These are phyloP conservation scores for Shiraia bambusicola DNA, from an alignment of 2,329 filamentous ascomycete genomes.

Conservation along the genomic window DNA sequence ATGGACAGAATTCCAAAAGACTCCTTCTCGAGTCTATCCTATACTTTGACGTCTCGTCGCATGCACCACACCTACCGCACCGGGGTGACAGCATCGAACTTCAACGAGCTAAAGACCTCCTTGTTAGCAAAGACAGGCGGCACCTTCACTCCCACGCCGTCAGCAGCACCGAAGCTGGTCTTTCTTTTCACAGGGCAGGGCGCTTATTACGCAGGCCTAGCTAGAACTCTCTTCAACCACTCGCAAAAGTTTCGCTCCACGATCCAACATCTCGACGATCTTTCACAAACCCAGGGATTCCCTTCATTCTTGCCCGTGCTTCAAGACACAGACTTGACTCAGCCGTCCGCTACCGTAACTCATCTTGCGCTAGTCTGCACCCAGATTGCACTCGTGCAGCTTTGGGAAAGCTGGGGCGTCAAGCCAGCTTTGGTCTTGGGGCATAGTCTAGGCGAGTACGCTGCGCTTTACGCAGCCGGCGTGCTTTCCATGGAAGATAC, in stretches of 20 bases:
- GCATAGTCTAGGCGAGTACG: conserved; percentile 44
- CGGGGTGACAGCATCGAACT: conserved; percentile 1
- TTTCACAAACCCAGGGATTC: conserved; percentile 34
- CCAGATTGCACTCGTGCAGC: conserved; percentile 39
- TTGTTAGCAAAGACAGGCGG: not conserved
- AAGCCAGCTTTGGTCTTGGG: conserved; percentile 19
- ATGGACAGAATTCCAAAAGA: conserved; percentile 9
- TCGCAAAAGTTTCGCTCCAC: conserved; percentile 28
- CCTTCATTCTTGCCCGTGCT: conserved; percentile 24
- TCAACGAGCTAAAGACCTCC: conserved; percentile 4
- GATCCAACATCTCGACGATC: conserved; percentile 30
- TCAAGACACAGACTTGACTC: conserved; percentile 1
- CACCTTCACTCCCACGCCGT: conserved; percentile 1
- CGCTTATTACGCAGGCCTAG: conserved; percentile 15
- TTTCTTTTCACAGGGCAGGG: conserved; percentile 48
- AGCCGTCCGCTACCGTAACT: conserved; percentile 10
- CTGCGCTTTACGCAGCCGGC: conserved; percentile 40
- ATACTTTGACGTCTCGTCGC: conserved; percentile 22
- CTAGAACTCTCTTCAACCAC: conserved; percentile 14
- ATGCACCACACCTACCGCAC: conserved; percentile 15
- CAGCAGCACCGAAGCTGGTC: conserved; percentile 20
- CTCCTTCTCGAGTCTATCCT: conserved; percentile 12
- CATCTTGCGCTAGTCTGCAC: conserved; percentile 47
- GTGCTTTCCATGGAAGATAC: conserved; percentile 36
- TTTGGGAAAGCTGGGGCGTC: conserved; percentile 16